phyloP scores from a whole-genome alignment of 208 protist genomes.

The Acanthamoeba rhysodes region DNA sequence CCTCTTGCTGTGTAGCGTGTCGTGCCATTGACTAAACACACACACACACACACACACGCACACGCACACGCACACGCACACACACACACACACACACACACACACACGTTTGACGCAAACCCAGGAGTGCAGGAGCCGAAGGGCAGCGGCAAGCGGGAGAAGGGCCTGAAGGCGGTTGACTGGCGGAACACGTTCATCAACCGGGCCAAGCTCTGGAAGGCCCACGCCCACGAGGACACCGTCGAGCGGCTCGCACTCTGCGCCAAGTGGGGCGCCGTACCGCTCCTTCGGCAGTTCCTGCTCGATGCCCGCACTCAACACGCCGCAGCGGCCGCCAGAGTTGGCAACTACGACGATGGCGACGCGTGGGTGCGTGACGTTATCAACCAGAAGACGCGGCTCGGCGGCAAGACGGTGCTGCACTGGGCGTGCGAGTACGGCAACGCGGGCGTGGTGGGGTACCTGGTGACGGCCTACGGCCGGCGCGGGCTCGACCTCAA shows the following conservation, averaged over 20 bases:
- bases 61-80: no score
- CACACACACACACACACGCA: no score
- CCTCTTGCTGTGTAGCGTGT: not conserved
- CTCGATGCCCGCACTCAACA: not conserved
- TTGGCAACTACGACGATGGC: no score
- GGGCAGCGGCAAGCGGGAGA: not conserved
- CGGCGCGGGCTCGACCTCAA: not conserved
- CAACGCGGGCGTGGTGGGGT: not conserved
- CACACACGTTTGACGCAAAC: not conserved
- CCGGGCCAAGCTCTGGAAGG: not conserved
- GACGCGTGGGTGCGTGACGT: conserved; percentile 13
- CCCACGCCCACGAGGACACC: not conserved
- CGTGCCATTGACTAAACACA: no score
- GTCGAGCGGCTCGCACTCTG: conserved; percentile 13
- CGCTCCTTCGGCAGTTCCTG: not conserved
- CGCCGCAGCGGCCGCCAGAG: no score
- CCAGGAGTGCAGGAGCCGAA: not conserved
- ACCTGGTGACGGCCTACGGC: not conserved
- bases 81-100: no score
- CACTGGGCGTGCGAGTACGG: conserved; percentile 36
- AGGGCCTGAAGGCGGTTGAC: not conserved
- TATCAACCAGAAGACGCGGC: conserved; percentile 3
- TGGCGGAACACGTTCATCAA: conserved; percentile 50
- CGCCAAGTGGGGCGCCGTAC: conserved; percentile 23
- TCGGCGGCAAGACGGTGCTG: conserved; percentile 7